A percentile compares a stretch with the other conserved stretches of the same genome.
These are phyloP conservation scores for Corylus avellana DNA, from an alignment of 306 rosid species.

Conservation along the genomic window DNA sequence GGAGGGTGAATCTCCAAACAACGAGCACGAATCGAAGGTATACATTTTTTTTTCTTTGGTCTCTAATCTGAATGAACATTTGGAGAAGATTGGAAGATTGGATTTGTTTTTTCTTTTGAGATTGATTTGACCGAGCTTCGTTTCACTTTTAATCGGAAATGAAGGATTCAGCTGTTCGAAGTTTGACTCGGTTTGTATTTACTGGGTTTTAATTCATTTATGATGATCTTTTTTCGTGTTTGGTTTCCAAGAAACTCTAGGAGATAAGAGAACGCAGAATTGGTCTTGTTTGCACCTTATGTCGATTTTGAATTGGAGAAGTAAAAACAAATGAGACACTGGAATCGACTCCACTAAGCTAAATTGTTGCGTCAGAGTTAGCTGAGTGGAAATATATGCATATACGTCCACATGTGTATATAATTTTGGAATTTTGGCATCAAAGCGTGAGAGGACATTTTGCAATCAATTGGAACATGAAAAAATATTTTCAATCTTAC, in stretches of 20 bases:
- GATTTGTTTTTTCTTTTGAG: not conserved
- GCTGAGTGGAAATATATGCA: not conserved
- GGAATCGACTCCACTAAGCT: not conserved
- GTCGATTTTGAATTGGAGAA: not conserved
- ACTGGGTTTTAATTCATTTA: not conserved
- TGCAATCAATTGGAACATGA: not conserved
- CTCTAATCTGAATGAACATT: not conserved
- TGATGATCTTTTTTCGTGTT: not conserved
- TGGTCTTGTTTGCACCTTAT: not conserved
- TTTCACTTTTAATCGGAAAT: conserved; percentile 5
- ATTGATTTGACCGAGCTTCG: conserved; percentile 1
- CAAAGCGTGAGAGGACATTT: not conserved
- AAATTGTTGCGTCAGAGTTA: not conserved
- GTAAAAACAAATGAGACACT: not conserved
- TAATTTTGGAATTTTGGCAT: not conserved
- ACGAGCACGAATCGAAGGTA: conserved; percentile 57
- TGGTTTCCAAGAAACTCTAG: not conserved
- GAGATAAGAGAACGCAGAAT: not conserved
- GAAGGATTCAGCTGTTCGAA: not conserved
- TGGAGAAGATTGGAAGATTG: not conserved
- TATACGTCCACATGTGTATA: not conserved
- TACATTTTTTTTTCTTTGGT: not conserved
- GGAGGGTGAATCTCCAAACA: conserved; percentile 38
- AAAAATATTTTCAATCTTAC: not conserved
- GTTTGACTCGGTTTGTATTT: not conserved